Conservation (phyloP, 1,284 basidiomycete species). For the Fistulina hepatica region DNA sequence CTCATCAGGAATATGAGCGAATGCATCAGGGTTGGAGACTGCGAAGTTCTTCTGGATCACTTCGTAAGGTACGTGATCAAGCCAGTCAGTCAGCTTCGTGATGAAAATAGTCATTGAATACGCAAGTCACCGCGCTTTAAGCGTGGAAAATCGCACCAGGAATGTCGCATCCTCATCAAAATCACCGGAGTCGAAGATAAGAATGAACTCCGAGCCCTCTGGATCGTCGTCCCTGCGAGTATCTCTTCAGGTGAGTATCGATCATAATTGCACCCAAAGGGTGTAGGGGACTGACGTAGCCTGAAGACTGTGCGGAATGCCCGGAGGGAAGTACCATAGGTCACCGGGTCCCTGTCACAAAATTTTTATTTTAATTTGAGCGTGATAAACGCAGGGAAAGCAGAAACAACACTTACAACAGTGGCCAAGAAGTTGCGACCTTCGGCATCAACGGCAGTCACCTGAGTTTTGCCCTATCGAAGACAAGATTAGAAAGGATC, state of each 20-base stretch:
- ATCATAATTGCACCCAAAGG: neutral
- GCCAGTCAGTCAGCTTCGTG: conserved; percentile 45
- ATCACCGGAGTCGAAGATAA: conserved; percentile 54
- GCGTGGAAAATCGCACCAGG: conserved; percentile 28
- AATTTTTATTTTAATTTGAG: neutral
- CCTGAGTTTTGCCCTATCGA: conserved; percentile 24
- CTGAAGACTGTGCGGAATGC: conserved; percentile 55
- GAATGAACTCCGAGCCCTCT: conserved; percentile 57
- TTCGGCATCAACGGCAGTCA: conserved; percentile 48
- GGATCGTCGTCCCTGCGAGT: conserved; percentile 27
- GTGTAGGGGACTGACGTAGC: conserved; percentile 29
- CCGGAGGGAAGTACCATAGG: conserved; percentile 52
- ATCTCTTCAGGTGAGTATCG: neutral
- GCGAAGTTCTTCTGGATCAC: conserved; percentile 67
- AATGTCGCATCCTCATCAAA: conserved; percentile 65
- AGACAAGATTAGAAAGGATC: no score
- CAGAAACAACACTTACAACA: conserved; percentile 22
- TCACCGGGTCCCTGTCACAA: conserved; percentile 31
- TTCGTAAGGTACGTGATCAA: conserved; percentile 7
- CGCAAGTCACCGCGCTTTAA: conserved; percentile 6
- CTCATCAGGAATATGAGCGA: conserved; percentile 43
- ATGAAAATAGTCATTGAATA: conserved; percentile 8
- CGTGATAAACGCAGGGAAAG: conserved; percentile 6
- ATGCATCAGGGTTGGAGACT: conserved; percentile 35
- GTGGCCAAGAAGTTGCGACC: conserved; percentile 53